phyloP scores from a whole-genome alignment of 345 rosid species.

The Brassica cretica region DNA sequence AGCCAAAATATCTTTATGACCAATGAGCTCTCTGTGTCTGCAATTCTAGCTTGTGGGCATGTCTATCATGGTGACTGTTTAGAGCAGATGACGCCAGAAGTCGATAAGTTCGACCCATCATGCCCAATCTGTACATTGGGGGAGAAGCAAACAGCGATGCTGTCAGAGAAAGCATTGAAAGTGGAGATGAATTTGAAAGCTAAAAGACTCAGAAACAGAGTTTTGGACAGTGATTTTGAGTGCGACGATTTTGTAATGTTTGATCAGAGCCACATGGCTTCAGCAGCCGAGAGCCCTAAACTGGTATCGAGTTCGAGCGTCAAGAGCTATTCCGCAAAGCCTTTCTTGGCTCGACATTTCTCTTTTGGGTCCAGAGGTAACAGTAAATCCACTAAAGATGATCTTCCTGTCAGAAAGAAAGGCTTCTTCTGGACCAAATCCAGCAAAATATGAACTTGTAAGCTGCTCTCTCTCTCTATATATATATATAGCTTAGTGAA shows the following conservation, averaged over 20 bases:
- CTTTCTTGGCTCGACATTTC: conserved; percentile 73
- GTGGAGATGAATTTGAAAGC: conserved; percentile 73
- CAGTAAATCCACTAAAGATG: conserved; percentile 50
- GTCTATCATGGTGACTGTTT: conserved; percentile 95
- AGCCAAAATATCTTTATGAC: conserved; percentile 62
- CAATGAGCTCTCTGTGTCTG: conserved; percentile 66
- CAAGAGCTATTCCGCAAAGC: conserved; percentile 55
- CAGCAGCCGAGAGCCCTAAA: conserved; percentile 49
- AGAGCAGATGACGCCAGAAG: conserved; percentile 78
- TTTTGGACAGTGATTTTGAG: conserved; percentile 62
- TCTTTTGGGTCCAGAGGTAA: conserved; percentile 69
- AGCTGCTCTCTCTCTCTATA: background rate
- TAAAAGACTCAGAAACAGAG: conserved; percentile 65
- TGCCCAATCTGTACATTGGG: conserved; percentile 91
- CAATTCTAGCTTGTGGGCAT: conserved; percentile 90
- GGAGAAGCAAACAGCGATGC: conserved; percentile 63
- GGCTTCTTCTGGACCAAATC: conserved; percentile 92
- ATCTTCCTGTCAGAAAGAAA: conserved; percentile 55
- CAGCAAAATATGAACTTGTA: conserved; percentile 62
- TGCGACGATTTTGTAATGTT: conserved; percentile 44
- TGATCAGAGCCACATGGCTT: conserved; percentile 42
- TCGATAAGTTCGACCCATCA: conserved; percentile 77
- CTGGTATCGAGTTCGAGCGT: conserved; percentile 63
- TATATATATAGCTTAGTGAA: background rate
- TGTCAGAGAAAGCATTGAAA: conserved; percentile 80